Evolutionary conservation across 495 filamentous ascomycete genomes (phyloP), one percentile per base, ranked within the genome.

Genomic region (Penicillium malachiteum): DNA sequence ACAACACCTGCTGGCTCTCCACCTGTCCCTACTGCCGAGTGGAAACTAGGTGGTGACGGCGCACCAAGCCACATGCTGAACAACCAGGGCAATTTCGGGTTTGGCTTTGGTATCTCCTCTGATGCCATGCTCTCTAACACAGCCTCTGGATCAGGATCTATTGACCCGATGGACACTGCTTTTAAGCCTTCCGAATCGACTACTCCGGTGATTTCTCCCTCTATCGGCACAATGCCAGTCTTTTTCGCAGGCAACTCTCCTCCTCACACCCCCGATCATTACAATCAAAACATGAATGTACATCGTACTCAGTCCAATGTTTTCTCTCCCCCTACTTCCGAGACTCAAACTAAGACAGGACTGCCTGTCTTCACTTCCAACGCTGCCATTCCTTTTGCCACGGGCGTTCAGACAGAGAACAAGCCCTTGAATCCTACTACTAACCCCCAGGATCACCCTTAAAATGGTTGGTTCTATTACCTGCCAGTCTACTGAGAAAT

Each of bases 291-390:
- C 14, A 41, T 41, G n/a, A 54, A 59, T 38, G 14, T 42, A 3
- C 32, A 46, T 30, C 56, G 54, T 8, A 59, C 52, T 48, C 58
- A 57, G 48, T 50, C 59, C 14, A 56, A 59, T 37, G 45, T 66
- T 0, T 72, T 67, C 50, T 63, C 71, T 13, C 69, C 74, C 9
- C 56, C 63, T 45, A 57, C 35, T 8, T 70, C 76, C n/a, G 62
- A 66, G 7, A 51, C 70, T 32, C 64, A 70, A 12, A 71, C 70
- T 13, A 80, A 71, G 52, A 57, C 71, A 31, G 75, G 76, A 10
- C 61, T 85, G 8, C 82, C 82, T 9, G 67, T 79, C 8, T 80
- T 84, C 44, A 79, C 79, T 35, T 71, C 79, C 0, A 81, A 65
- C 30, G 74, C 75, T 4, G 69, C 73, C 1, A 85, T 84, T 40